phyloP scores from a whole-genome alignment of 169 alveolate species.

The Cryptosporidium andersoni region DNA sequence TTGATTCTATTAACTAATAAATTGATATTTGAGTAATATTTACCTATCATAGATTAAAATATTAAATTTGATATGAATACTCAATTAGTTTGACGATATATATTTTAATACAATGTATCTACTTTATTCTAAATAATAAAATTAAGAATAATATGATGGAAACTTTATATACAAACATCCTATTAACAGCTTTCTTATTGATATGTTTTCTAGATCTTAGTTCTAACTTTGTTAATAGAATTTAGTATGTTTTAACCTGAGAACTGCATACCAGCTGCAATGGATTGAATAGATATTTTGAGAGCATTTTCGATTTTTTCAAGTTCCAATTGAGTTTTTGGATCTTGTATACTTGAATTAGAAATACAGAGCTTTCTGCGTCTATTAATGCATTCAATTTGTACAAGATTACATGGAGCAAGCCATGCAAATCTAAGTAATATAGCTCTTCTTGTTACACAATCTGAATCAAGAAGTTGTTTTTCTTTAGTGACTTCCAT shows the following conservation, averaged over 20 bases:
- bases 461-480: conserved; percentile 48
- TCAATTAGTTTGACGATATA: too few species aligned
- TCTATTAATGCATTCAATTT: conserved; percentile 67
- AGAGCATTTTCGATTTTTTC: conserved; percentile 66
- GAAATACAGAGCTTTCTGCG: conserved; percentile 30
- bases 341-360: neutral
- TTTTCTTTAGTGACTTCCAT: conserved; percentile 65
- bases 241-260: conserved; percentile 19
- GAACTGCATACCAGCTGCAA: conserved; percentile 65
- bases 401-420: conserved; percentile 69
- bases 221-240: neutral
- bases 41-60: too few species aligned
- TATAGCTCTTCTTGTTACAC: conserved; percentile 68
- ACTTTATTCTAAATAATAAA: too few species aligned
- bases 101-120: too few species aligned
- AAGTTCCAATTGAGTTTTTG: conserved; percentile 1
- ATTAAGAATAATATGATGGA: too few species aligned
- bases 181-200: too few species aligned
- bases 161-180: too few species aligned
- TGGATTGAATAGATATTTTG: conserved; percentile 61
- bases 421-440: conserved; percentile 63
- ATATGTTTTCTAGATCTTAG: too few species aligned
- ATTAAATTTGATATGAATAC: too few species aligned
- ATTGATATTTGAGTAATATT: too few species aligned
- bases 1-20: too few species aligned